Base-by-base conservation (phyloP, 2,329 filamentous ascomycete genomes). In the Clonostachys solani region DNA sequence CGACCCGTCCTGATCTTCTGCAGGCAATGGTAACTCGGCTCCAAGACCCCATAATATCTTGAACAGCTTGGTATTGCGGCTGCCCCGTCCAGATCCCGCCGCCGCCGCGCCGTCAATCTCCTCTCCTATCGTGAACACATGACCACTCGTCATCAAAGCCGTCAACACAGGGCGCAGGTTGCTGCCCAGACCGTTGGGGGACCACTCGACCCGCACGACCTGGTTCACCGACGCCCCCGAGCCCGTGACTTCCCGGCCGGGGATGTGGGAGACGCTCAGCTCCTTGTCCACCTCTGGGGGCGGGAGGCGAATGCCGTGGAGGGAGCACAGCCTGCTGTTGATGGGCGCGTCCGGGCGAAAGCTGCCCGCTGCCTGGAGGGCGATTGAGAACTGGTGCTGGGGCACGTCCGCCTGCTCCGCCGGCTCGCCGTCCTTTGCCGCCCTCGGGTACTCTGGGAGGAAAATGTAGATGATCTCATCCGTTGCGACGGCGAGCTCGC, bases 11-110 rank as follows among this genome's bases (percentile, higher is more conserved):
- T 61, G 51, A 56, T 47, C 64, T 33, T 64, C 60, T 29, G 71
- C 67, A 0, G 77, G 78, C 8, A 81, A 58, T 7, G 76, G 67
- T 29, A 80, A 49, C 4, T 69, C 69, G 38, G 73, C 76, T 7
- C 80, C 80, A 4, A 82, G 60, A 0, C 75, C 76, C 78, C 79
- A 83, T 2, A 81, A 66, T 2, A 77, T 68, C 47, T 71, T 66
- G 78, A 79, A 83, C 15, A 67, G 68, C 29, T 72, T 69, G 54
- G 75, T 71, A 10, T 67, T 62, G 15, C 69, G 64, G 10, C 62
- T 61, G 9, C 68, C 61, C 44, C 63, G 59, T 5, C 62, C 62
- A 5, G 58, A 56, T 36, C 53, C 53, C 34, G 58, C 54, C 18
- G 54, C 56, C 12, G 59, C 58, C 23, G n/a, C 9, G 15, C 36